Base-by-base conservation (phyloP, 2,329 filamentous ascomycete species). In the Fusarium nisikadoi region DNA sequence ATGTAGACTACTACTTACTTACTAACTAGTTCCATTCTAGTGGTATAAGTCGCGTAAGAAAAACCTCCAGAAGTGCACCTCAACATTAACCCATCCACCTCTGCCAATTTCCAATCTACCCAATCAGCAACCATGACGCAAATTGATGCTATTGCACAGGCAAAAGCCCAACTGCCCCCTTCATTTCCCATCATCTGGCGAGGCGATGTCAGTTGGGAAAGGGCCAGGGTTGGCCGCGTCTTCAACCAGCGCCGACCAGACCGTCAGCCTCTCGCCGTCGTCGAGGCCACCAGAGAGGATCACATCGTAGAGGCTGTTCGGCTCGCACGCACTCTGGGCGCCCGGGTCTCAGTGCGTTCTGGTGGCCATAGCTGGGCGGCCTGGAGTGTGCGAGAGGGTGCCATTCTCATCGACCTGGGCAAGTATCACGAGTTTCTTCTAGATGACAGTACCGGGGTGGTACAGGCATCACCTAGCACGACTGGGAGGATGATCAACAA, bases 11-110 rank as follows among this genome's bases (percentile, higher is more conserved):
- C 27, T 25, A 25, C 23, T 11, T 41, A 41, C 4, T 16, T 17
- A 8, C 14, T 6, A 8, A 29, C 13, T 10, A 17, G 12, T 27
- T 3, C 6, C 3, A 10, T 12, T 23, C 9, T 2, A 7, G 13
- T 31, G 10, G 20, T 49, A 49, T 49, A 49, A 49, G 20, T 14
- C 46, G 27, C 20, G 11, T 8, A n/a, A 17, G 20, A 13, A 19
- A 3, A 20, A 19, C 20, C 14, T 49, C 19, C 8, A 33, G 20
- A 13, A 13, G 7, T 19, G 5, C 20, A 2, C 5, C 12, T 8
- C 20, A 7, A n/a, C 4, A 31, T 16, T 12, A 0, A 16, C 13
- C 5, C 3, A 10, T n/a, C 20, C 6, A 5, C 3, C 14, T 8
- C 11, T 49, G 5, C 46, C 16, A 33, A 5, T 33, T n/a, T 33